Conservation (phyloP, 306 rosid species). For the cucumber (Cucumis sativus) region DNA sequence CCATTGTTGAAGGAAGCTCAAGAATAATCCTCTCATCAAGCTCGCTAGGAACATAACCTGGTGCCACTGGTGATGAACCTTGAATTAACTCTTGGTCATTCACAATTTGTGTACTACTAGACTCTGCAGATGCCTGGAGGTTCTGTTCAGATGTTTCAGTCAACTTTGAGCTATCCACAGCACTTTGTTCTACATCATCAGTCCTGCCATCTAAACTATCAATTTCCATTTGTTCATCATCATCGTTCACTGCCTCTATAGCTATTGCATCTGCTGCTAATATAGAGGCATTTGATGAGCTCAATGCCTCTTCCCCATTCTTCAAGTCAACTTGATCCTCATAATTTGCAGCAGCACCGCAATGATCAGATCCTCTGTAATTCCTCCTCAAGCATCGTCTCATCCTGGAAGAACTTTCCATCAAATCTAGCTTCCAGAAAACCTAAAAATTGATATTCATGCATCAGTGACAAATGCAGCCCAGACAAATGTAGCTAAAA, state of each 20-base stretch:
- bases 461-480: conserved; percentile 2
- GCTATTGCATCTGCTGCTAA: conserved; percentile 72
- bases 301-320: conserved; percentile 27
- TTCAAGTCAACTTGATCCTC: conserved; percentile 40
- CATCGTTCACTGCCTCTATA: conserved; percentile 50
- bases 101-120: conserved; percentile 34
- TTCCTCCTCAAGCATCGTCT: conserved; percentile 70
- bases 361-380: conserved; percentile 79
- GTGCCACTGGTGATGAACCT: conserved; percentile 47
- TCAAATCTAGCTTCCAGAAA: conserved; percentile 90
- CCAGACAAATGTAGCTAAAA: background rate
- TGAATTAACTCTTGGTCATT: conserved; percentile 38
- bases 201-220: conserved; percentile 40
- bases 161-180: conserved; percentile 27
- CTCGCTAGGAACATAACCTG: conserved; percentile 85
- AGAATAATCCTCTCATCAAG: conserved; percentile 82
- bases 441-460: conserved; percentile 30
- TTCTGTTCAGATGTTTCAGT: conserved; percentile 38
- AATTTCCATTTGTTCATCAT: conserved; percentile 48
- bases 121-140: conserved; percentile 27
- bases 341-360: conserved; percentile 77
- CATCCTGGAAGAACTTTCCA: conserved; percentile 95
- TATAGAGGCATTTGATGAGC: conserved; percentile 48
- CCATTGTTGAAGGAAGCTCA: conserved; percentile 88
- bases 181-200: conserved; percentile 26